Evolutionary conservation across 352 stramenopile genomes (phyloP).

Genomic region (Salisapilia sapeloensis): DNA sequence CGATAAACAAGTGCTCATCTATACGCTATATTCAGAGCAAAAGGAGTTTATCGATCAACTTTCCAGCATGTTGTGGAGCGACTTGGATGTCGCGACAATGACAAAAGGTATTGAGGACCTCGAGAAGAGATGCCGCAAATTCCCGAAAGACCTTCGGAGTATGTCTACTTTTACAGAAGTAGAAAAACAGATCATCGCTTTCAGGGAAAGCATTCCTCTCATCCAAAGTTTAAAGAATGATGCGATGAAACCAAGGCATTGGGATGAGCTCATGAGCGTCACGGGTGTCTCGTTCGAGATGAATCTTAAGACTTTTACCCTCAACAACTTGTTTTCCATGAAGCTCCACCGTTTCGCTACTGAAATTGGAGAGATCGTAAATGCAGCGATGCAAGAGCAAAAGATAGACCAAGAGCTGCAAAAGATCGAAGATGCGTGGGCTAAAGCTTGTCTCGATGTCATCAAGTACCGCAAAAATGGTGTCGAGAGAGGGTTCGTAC

Average conservation of each 20-base stretch:
- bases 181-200: constrained; percentile 83
- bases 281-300: constrained; percentile 87
- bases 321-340: constrained; percentile 87
- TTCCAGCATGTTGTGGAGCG: constrained; percentile 84
- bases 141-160: constrained; percentile 81
- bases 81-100: constrained; percentile 85
- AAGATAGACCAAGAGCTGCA: constrained; percentile 90
- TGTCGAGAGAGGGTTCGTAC: constrained; percentile 60
- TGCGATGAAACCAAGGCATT: constrained; percentile 84
- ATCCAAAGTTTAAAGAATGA: constrained; percentile 92
- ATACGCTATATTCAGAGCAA: constrained; percentile 84
- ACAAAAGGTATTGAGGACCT: constrained; percentile 86
- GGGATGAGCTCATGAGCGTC: constrained; percentile 80
- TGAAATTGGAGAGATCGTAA: constrained; percentile 88
- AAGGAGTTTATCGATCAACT: constrained; percentile 87
- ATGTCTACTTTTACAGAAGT: constrained; percentile 86
- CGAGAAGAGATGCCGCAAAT: constrained; percentile 84
- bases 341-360: constrained; percentile 79
- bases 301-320: constrained; percentile 86
- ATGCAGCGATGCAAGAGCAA: constrained; percentile 85
- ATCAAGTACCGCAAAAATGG: constrained; percentile 90
- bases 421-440: constrained; percentile 87
- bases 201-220: constrained; percentile 87
- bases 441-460: constrained; percentile 76
- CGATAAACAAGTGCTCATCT: constrained; percentile 83